Conservation (phyloP, 2,329 filamentous ascomycete genomes). For the Pestalotiopsis sp. region DNA sequence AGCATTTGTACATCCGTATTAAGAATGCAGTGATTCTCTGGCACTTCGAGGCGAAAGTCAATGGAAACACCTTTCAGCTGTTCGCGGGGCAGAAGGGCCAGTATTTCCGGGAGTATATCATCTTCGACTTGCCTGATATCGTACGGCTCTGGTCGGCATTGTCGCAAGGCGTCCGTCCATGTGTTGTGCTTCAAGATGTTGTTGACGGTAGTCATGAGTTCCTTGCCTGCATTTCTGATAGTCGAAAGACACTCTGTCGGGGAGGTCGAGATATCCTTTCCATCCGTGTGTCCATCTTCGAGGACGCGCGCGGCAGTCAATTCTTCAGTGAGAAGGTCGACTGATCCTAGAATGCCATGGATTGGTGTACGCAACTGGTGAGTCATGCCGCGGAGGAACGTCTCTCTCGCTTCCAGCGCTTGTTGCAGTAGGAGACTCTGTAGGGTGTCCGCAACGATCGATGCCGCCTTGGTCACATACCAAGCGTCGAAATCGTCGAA, state of each 20-base stretch:
- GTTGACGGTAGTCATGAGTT: slow-evolving; percentile 13
- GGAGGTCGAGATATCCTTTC: background rate
- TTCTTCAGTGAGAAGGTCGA: slow-evolving; percentile 15
- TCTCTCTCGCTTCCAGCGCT: slow-evolving; percentile 42
- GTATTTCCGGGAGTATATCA: slow-evolving; percentile 6
- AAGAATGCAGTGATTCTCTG: background rate
- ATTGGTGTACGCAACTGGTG: slow-evolving; percentile 49
- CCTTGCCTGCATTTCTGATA: slow-evolving; percentile 8
- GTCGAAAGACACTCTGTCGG: slow-evolving; percentile 6
- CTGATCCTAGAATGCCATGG: slow-evolving; percentile 42
- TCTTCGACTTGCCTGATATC: slow-evolving; percentile 3
- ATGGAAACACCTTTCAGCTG: slow-evolving; percentile 4
- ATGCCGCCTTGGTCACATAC: slow-evolving; percentile 42
- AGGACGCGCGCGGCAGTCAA: background rate
- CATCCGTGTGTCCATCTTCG: background rate
- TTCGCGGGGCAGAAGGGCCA: background rate
- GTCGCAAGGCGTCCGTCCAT: slow-evolving; percentile 7
- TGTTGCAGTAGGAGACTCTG: slow-evolving; percentile 39
- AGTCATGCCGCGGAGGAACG: slow-evolving; percentile 44
- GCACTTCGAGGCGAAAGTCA: slow-evolving; percentile 4
- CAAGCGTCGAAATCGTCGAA: slow-evolving; percentile 48
- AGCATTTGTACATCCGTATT: slow-evolving; percentile 11
- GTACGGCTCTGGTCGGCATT: slow-evolving; percentile 5
- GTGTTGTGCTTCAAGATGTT: slow-evolving; percentile 12
- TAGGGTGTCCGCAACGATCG: slow-evolving; percentile 35